Percentiles rank a stretch among this genome's conserved stretches.
These are phyloP conservation scores for Rhododendron williamsianum DNA, from an alignment of 148 eudicot genomes.

Conservation along the genomic window DNA sequence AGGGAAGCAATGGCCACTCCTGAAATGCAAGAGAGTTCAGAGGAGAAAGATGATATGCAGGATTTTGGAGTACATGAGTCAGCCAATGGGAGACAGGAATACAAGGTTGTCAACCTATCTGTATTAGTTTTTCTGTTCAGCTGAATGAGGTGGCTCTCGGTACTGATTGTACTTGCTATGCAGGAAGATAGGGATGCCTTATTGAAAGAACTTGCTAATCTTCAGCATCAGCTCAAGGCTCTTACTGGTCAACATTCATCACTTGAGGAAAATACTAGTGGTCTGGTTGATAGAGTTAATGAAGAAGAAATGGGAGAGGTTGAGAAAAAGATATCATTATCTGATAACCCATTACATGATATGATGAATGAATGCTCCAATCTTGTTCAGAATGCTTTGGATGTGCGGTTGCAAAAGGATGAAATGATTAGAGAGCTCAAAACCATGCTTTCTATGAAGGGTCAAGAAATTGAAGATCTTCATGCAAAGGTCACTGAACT, in stretches of 20 bases:
- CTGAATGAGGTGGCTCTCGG: constrained; percentile 14
- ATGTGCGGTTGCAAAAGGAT: constrained; percentile 27
- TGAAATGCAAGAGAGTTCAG: constrained; percentile 46
- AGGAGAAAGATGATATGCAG: constrained; percentile 37
- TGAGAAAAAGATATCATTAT: constrained; percentile 17
- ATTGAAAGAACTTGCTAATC: constrained; percentile 45
- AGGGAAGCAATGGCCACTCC: constrained; percentile 36
- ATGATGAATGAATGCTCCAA: constrained; percentile 63
- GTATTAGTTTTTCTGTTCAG: constrained; percentile 6
- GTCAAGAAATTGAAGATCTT: constrained; percentile 56
- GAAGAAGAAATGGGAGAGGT: constrained; percentile 22
- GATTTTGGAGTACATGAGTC: constrained; percentile 34
- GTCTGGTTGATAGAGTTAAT: constrained; percentile 18
- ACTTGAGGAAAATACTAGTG: constrained; percentile 26
- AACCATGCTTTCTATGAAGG: constrained; percentile 21
- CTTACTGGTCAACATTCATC: constrained; percentile 32
- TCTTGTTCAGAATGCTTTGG: constrained; percentile 39
- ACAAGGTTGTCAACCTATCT: constrained; percentile 45
- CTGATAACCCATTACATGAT: constrained; percentile 41
- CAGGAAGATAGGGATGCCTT: constrained; percentile 73
- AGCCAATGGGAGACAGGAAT: constrained; percentile 55
- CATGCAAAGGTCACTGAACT: constrained; percentile 50
- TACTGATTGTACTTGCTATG: constrained; percentile 18
- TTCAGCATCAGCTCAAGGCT: constrained; percentile 53
- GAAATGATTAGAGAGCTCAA: constrained; percentile 35